phyloP scores from a whole-genome alignment of 2,329 filamentous ascomycete genomes.

The Monosporascus sp. region DNA sequence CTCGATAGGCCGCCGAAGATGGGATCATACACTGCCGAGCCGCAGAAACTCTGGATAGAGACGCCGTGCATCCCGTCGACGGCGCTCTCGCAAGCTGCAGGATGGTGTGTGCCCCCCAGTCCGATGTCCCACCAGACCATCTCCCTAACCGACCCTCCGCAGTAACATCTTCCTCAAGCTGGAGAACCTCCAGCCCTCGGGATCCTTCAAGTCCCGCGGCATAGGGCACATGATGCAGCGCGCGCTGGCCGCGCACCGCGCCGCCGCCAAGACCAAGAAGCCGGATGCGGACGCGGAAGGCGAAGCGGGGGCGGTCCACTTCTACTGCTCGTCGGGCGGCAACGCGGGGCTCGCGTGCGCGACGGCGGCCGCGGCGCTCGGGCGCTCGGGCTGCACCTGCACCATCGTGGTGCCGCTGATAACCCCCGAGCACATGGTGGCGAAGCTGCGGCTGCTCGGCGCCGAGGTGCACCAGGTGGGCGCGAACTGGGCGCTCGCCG shows the following conservation, averaged over 20 bases:
- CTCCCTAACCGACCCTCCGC: constrained; percentile 2
- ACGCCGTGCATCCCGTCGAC: constrained; percentile 66
- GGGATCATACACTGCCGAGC: constrained; percentile 34
- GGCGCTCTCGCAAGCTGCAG: constrained; percentile 61
- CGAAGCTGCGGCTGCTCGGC: constrained; percentile 64
- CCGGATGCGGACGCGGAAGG: constrained; percentile 11
- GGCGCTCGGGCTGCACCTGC: constrained; percentile 33
- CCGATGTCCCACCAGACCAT: neutral
- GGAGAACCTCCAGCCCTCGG: constrained; percentile 77
- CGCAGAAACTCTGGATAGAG: constrained; percentile 57
- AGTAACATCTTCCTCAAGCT: constrained; percentile 80
- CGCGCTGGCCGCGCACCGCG: constrained; percentile 25
- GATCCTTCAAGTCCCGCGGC: constrained; percentile 80
- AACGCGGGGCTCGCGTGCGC: constrained; percentile 83
- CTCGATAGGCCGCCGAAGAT: constrained; percentile 19
- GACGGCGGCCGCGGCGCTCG: constrained; percentile 59
- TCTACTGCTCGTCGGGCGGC: constrained; percentile 76
- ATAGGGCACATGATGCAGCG: constrained; percentile 65
- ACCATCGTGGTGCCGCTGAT: constrained; percentile 69
- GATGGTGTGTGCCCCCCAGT: constrained; percentile 51
- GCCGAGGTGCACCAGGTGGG: constrained; percentile 65
- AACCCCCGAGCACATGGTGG: constrained; percentile 64
- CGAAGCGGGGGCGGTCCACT: constrained; percentile 44
- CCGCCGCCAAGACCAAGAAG: too few relatives aligned
- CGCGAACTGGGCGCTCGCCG: constrained; percentile 63